Base-by-base conservation (phyloP, 176 grass and related monocot genomes). In the Avena eriantha region DNA sequence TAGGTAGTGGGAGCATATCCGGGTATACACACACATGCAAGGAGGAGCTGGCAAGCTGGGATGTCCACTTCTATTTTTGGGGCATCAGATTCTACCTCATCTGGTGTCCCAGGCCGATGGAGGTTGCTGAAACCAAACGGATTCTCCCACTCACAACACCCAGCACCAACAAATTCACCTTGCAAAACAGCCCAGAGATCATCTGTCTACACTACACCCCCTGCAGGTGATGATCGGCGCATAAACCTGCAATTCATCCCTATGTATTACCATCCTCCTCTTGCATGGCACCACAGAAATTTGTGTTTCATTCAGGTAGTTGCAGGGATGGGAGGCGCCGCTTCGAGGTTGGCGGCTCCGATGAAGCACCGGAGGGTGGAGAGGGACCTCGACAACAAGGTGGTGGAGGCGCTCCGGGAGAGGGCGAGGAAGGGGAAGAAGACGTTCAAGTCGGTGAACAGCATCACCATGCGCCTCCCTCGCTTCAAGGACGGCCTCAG, bases 391-490 rank as follows among this genome's bases (percentile, higher is more conserved):
- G 90, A 94, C 69, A 87, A 50, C 59, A 97, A 84, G 83, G 69
- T 97, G 51, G 67, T 86, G 1, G 92, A 83, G 36, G 92, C 95
- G 49, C 91, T 97, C 29, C 88, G 66, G 71, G 75, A 94, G 83
- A 85, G 84, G 89, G 50, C 47, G 4, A 61, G 9, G 83, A 83
- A 73, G 58, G 80, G 61, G 19, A 75, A 74, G 77, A 85, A 76
- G 69, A 83, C 78, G 1, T 94, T 97, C 82, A 84, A 66, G 82
- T 89, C 92, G 17, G 83, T 92, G 88, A 94, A 97, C 73, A 94
- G 95, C 86, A 94, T 97, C 73, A 94, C 91, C 70, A 94, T 92
- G 92, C 82, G 90, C 46, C 91, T 97, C 22, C 95, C 92, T 4
- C 68, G 91, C 33, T 92, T 92, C 84, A 97, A 94, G 87, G 88